phyloP scores from a whole-genome alignment of 805 yeast species.

The Brettanomyces custersianus region DNA sequence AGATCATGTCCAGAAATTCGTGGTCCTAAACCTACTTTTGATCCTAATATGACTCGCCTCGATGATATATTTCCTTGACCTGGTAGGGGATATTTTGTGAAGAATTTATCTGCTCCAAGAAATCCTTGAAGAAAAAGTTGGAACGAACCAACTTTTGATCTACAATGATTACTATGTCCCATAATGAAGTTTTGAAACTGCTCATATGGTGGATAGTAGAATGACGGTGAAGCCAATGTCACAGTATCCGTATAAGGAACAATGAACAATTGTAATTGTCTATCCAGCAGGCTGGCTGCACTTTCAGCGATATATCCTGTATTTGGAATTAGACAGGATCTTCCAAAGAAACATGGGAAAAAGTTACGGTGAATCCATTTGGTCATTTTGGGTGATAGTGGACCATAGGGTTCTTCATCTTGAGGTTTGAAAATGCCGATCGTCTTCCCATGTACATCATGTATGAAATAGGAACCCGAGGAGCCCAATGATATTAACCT shows the following conservation, averaged over 20 bases:
- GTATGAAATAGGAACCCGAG: slow-evolving; percentile 61
- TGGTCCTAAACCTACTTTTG: background rate
- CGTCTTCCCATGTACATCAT: slow-evolving; percentile 25
- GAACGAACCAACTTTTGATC: slow-evolving; percentile 52
- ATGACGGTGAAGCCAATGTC: slow-evolving; percentile 35
- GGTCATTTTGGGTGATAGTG: slow-evolving; percentile 70
- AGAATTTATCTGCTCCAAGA: slow-evolving; percentile 51
- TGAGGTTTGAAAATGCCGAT: slow-evolving; percentile 69
- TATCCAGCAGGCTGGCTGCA: slow-evolving; percentile 60
- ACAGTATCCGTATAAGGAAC: slow-evolving; percentile 63
- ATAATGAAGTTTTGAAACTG: slow-evolving; percentile 16
- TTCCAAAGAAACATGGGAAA: slow-evolving; percentile 70
- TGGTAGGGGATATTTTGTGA: slow-evolving; percentile 46
- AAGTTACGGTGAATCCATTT: slow-evolving; percentile 70
- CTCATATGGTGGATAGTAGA: slow-evolving; percentile 47
- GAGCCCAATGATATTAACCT: slow-evolving; percentile 53
- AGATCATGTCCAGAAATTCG: background rate
- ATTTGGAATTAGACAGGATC: slow-evolving; percentile 65
- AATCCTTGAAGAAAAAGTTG: slow-evolving; percentile 56
- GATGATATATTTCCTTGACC: slow-evolving; percentile 11
- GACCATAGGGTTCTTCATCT: slow-evolving; percentile 77
- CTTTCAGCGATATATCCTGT: slow-evolving; percentile 65
- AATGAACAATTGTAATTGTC: slow-evolving; percentile 46
- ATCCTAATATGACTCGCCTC: background rate
- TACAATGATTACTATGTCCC: slow-evolving; percentile 22